A percentile compares a stretch with the other conserved stretches of the same genome.
phyloP scores from a whole-genome alignment of 805 yeast species.

The Nakazawaea anatomiae region DNA sequence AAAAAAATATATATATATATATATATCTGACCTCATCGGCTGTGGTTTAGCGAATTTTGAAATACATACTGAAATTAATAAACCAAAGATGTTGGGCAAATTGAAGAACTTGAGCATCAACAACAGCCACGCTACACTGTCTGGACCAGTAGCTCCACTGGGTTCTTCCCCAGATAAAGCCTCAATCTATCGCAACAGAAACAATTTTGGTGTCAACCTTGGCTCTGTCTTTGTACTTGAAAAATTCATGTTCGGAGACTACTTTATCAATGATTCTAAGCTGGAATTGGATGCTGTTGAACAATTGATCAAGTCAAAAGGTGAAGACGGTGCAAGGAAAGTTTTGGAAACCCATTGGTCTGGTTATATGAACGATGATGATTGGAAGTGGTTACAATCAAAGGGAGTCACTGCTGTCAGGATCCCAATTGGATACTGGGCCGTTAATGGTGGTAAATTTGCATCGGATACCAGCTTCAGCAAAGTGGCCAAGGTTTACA shows the following conservation, averaged over 20 bases:
- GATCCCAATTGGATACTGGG: conserved; percentile 92
- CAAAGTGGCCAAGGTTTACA: conserved; percentile 48
- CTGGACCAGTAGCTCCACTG: conserved; percentile 28
- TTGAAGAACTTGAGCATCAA: conserved; percentile 17
- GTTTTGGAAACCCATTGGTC: conserved; percentile 63
- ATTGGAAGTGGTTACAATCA: conserved; percentile 70
- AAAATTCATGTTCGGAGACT: conserved; percentile 64
- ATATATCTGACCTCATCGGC: neutral
- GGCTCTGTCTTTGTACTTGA: conserved; percentile 81
- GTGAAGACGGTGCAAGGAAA: conserved; percentile 46
- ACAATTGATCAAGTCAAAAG: conserved; percentile 39
- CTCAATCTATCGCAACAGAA: conserved; percentile 52
- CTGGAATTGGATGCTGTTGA: conserved; percentile 73
- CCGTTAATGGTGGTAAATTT: conserved; percentile 57
- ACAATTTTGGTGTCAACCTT: conserved; percentile 78
- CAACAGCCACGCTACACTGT: conserved; percentile 12
- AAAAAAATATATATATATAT: too few relatives aligned
- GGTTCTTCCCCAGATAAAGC: conserved; percentile 30
- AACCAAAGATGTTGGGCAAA: conserved; percentile 16
- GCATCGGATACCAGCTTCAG: conserved; percentile 59
- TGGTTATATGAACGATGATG: conserved; percentile 54
- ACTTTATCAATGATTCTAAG: conserved; percentile 53
- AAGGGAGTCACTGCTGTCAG: conserved; percentile 76
- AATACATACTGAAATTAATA: too few relatives aligned
- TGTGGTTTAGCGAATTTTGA: too few relatives aligned